Base-by-base conservation (phyloP, 805 yeast species). In the Clavispora carvajalis region DNA sequence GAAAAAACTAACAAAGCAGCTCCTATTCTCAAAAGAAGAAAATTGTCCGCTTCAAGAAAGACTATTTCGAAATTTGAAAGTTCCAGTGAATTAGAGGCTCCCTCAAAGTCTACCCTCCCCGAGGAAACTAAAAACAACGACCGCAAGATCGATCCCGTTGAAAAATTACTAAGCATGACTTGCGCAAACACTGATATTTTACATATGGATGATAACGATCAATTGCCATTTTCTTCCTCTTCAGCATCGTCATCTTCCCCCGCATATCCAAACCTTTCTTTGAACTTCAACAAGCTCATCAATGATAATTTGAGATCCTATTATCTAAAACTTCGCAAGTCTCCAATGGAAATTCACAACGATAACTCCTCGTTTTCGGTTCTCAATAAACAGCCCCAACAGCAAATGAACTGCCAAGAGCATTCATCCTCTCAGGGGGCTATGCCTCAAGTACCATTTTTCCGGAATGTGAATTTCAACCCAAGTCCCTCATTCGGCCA, bases 131-230 rank as follows among this genome's bases (percentile, higher is more conserved):
- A 15, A 8, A 11, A 12, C 11, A 46, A 49, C n/a, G 47, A 52
- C 22, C 69, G 66, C 44, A 62, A 52, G 39, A 59, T 67, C 21
- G 74, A 69, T 47, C 74, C 73, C 5, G 71, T 69, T 38, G 71
- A 68, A 47, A 67, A 59, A 44, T 57, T 69, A 25, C 53, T 68
- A 37, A 60, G 68, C 41, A 59, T 65, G 39, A 56, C 68, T 9
- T 60, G 53, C 38, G 42, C 51, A 19, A 55, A 62, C 41, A 54
- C 49, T 26, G 71, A 65, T 44, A 58, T 63, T 29, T 54, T 64
- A 38, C 51, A 55, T 39, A 54, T 54, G 33, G 47, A 59, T 41
- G 64, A 58, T 39, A 52, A 43, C 17, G 29, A 36, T 13, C 34
- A 30, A 28, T 16, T 33, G 7, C 28, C 30, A 18, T 19, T 35